These are phyloP conservation scores for Penicillium sp. DNA, from an alignment of 2,329 filamentous ascomycete genomes.

Conservation along the genomic window DNA sequence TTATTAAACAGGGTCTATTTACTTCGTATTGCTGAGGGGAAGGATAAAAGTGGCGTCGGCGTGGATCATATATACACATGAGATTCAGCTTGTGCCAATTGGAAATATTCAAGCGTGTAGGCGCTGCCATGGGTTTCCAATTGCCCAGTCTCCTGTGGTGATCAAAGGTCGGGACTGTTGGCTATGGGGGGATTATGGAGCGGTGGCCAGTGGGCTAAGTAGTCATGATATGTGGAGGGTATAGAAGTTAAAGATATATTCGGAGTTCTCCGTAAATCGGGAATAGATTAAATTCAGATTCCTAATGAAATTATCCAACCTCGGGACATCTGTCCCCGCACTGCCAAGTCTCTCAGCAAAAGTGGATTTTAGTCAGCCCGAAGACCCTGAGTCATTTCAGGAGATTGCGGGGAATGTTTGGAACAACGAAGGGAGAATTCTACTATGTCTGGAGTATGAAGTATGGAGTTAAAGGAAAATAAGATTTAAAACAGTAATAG, in stretches of 20 bases:
- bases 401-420: not conserved
- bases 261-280: too few species aligned
- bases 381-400: not conserved
- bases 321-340: not conserved
- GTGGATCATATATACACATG: constrained; percentile 37
- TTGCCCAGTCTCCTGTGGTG: constrained; percentile 49
- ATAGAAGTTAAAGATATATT: too few species aligned
- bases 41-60: not conserved
- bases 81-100: constrained; percentile 51
- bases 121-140: constrained; percentile 44
- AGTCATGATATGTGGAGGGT: constrained; percentile 22
- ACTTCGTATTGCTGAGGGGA: constrained; percentile 27
- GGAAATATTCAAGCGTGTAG: constrained; percentile 48
- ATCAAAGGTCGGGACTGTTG: constrained; percentile 55
- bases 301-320: too few species aligned
- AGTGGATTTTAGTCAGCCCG: not conserved
- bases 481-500: not conserved
- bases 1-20: constrained; percentile 50
- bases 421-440: too few species aligned
- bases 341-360: not conserved
- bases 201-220: constrained; percentile 53
- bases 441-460: not conserved
- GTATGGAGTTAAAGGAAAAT: not conserved
- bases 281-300: too few species aligned
- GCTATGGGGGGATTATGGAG: constrained; percentile 51